phyloP scores from a whole-genome alignment of 371 early-diverging fungal genomes.

The Capillidium heterosporum region DNA sequence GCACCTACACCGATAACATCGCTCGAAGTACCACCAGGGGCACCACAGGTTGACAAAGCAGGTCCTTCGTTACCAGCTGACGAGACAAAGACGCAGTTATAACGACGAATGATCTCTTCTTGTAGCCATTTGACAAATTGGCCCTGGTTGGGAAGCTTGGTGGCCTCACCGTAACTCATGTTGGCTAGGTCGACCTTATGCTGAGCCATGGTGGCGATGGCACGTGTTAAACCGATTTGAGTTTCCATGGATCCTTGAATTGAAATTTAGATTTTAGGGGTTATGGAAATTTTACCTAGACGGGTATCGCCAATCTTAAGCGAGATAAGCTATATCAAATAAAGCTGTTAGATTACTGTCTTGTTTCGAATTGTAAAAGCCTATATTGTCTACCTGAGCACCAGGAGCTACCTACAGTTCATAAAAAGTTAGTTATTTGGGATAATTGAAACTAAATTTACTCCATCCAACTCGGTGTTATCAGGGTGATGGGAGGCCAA shows the following conservation, averaged over 20 bases:
- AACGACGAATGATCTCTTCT: constrained; percentile 63
- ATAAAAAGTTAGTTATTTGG: background rate
- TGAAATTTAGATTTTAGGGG: no score
- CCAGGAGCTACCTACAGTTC: constrained; percentile 9
- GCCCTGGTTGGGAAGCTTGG: constrained; percentile 48
- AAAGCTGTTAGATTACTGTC: no score
- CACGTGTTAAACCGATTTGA: constrained; percentile 65
- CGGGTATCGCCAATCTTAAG: constrained; percentile 86
- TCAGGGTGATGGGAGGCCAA: constrained; percentile 68
- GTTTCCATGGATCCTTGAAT: constrained; percentile 86
- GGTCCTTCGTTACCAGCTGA: constrained; percentile 91
- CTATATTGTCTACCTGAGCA: constrained; percentile 7
- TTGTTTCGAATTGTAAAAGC: constrained; percentile 54
- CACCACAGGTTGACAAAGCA: constrained; percentile 62
- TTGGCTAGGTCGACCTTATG: constrained; percentile 81
- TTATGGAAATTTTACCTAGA: no score
- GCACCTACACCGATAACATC: constrained; percentile 83
- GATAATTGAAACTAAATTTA: constrained; percentile 12
- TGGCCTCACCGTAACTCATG: constrained; percentile 85
- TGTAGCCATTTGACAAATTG: constrained; percentile 61
- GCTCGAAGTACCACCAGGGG: constrained; percentile 66
- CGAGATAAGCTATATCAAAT: constrained; percentile 77
- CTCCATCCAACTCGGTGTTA: constrained; percentile 68
- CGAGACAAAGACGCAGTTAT: constrained; percentile 68
- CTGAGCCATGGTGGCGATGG: constrained; percentile 53